Percentiles rank a stretch among this genome's conserved stretches.
Conservation (phyloP, 345 rosid genomes). For the Turnera subulata region DNA sequence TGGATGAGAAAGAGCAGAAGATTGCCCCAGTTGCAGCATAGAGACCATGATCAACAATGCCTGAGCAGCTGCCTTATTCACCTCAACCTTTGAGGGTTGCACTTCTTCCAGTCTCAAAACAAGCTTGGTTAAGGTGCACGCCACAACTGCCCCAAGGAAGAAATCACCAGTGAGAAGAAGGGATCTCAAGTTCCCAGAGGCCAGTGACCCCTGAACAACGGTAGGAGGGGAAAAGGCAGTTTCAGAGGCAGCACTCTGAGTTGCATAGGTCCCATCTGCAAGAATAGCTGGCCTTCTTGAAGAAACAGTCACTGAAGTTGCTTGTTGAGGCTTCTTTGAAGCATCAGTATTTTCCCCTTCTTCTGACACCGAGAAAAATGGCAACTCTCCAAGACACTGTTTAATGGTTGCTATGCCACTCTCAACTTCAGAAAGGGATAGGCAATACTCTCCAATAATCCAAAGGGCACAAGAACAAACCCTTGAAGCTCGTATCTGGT, state of each 20-base stretch:
- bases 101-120: slow-evolving; percentile 92
- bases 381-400: slow-evolving; percentile 88
- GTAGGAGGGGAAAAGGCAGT: slow-evolving; percentile 79
- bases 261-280: slow-evolving; percentile 88
- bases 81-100: slow-evolving; percentile 72
- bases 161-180: slow-evolving; percentile 91
- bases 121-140: slow-evolving; percentile 88
- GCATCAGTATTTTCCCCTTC: slow-evolving; percentile 66
- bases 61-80: slow-evolving; percentile 57
- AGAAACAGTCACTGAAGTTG: slow-evolving; percentile 53
- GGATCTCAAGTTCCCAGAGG: slow-evolving; percentile 81
- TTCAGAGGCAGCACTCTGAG: slow-evolving; percentile 92
- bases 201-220: slow-evolving; percentile 64
- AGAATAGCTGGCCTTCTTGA: slow-evolving; percentile 83
- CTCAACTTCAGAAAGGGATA: slow-evolving; percentile 82
- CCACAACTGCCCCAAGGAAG: slow-evolving; percentile 97
- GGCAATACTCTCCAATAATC: slow-evolving; percentile 89
- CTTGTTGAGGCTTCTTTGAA: slow-evolving; percentile 52
- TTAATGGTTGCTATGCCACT: slow-evolving; percentile 73
- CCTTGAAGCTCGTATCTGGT: slow-evolving; percentile 83
- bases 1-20: slow-evolving; percentile 82
- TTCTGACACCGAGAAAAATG: slow-evolving; percentile 64
- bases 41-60: slow-evolving; percentile 86
- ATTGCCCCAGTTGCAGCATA: slow-evolving; percentile 90
- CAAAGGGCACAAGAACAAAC: slow-evolving; percentile 90